Conservation (phyloP, 768 basidiomycete species). For the Lactarius tabidus region DNA sequence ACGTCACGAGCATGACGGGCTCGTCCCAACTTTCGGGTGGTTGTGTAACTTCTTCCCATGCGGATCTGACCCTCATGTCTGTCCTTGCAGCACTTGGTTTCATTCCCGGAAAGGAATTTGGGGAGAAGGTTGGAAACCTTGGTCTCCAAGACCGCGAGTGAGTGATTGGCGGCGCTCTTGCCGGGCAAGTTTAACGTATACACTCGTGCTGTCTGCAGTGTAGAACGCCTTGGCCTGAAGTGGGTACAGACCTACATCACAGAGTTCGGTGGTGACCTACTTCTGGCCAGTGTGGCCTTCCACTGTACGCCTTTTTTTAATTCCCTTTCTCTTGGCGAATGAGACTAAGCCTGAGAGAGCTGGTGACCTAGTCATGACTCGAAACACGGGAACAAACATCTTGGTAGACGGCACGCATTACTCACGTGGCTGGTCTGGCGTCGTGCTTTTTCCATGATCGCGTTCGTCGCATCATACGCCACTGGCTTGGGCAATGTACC, state of each 20-base stretch:
- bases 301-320: conserved; percentile 40
- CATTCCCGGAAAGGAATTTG: conserved; percentile 48
- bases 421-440: conserved; percentile 55
- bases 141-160: conserved; percentile 62
- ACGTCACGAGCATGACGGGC: too few relatives aligned
- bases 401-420: conserved; percentile 59
- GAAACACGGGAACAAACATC: conserved; percentile 52
- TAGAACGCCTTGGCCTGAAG: conserved; percentile 53
- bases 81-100: conserved; percentile 43
- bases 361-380: conserved; percentile 49
- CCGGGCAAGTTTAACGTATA: not conserved
- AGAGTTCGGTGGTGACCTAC: conserved; percentile 61
- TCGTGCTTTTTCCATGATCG: conserved; percentile 76
- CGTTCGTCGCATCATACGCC: conserved; percentile 80
- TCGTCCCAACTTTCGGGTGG: too few relatives aligned
- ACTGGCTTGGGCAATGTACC: conserved; percentile 77
- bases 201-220: conserved; percentile 32
- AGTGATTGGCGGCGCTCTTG: not conserved
- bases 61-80: not conserved
- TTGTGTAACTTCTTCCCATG: not conserved
- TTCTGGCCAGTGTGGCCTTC: conserved; percentile 61
- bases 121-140: conserved; percentile 53
- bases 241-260: conserved; percentile 67
- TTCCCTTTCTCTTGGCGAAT: not conserved
- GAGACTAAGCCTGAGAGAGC: conserved; percentile 31